These are phyloP conservation scores for Amoebophrya sp. DNA, from an alignment of 169 alveolate genomes.

Conservation along the genomic window DNA sequence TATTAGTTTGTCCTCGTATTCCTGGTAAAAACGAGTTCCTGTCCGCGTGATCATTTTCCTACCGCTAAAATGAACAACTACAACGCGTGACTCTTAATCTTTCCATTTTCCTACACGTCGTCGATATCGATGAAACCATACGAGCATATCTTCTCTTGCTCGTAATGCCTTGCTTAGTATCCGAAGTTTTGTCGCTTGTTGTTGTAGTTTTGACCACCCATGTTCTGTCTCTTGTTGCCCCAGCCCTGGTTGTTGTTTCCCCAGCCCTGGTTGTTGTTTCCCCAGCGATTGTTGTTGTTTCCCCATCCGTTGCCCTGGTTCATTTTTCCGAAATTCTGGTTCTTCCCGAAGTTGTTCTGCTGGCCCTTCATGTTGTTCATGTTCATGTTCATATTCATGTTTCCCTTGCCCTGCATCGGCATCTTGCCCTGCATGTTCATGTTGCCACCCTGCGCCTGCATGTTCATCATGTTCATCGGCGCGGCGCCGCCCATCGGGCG, in stretches of 20 bases:
- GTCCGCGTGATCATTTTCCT: too few relatives aligned
- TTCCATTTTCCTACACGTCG: too few relatives aligned
- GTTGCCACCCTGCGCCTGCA: not conserved
- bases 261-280: not conserved
- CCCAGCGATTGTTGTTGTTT: not conserved
- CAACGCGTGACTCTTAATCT: too few relatives aligned
- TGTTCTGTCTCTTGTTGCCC: not conserved
- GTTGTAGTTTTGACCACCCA: not conserved
- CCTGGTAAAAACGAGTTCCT: too few relatives aligned
- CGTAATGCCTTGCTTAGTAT: too few relatives aligned
- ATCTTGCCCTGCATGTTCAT: not conserved
- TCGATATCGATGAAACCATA: too few relatives aligned
- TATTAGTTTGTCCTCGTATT: too few relatives aligned
- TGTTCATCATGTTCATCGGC: too few relatives aligned
- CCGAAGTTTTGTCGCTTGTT: not conserved
- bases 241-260: not conserved
- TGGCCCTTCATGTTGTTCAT: not conserved
- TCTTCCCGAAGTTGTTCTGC: not conserved
- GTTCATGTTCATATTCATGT: not conserved
- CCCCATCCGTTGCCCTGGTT: not conserved
- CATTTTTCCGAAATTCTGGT: not conserved
- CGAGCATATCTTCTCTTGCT: too few relatives aligned
- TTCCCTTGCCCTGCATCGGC: not conserved
- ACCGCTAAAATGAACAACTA: too few relatives aligned
- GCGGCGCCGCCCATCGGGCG: too few relatives aligned